Conservation (phyloP, 2,329 filamentous ascomycete genomes). For the Alternaria viburni region DNA sequence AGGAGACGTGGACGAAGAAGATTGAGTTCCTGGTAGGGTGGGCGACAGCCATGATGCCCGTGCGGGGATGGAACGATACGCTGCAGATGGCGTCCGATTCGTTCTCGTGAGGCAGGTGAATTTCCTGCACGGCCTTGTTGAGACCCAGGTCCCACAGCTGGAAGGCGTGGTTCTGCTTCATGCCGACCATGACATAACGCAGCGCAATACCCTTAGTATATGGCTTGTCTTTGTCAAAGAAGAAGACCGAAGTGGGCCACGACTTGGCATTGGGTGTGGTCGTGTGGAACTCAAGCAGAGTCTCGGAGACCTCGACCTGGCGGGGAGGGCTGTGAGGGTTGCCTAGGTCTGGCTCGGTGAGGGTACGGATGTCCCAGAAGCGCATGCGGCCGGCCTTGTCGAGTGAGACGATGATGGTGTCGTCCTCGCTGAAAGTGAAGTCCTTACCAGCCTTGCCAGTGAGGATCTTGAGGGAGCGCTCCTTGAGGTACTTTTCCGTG, state of each 20-base stretch:
- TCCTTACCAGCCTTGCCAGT: conserved; percentile 98
- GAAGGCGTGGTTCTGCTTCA: conserved; percentile 98
- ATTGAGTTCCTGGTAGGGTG: conserved; percentile 97
- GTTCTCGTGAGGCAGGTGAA: conserved; percentile 94
- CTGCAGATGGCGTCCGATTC: conserved; percentile 98
- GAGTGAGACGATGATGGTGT: conserved; percentile 89
- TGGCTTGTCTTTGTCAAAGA: conserved; percentile 94
- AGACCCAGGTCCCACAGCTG: conserved; percentile 98
- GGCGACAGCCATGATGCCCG: conserved; percentile 91
- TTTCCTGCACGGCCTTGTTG: conserved; percentile 93
- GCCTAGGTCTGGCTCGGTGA: conserved; percentile 62
- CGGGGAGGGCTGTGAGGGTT: conserved; percentile 51
- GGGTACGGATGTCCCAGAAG: conserved; percentile 94
- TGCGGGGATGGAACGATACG: conserved; percentile 89
- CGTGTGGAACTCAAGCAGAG: conserved; percentile 84
- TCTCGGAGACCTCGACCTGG: conserved; percentile 79
- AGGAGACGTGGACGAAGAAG: conserved; percentile 95
- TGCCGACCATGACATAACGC: conserved; percentile 93
- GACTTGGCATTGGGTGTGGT: conserved; percentile 90
- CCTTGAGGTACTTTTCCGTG: conserved; percentile 83
- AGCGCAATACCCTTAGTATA: conserved; percentile 89
- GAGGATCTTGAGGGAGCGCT: conserved; percentile 90
- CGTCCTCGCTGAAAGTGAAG: conserved; percentile 96
- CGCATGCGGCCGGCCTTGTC: conserved; percentile 97
- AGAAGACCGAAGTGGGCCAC: conserved; percentile 93